phyloP scores from a whole-genome alignment of 2,329 filamentous ascomycete genomes.

The Hypoxylon sp. region DNA sequence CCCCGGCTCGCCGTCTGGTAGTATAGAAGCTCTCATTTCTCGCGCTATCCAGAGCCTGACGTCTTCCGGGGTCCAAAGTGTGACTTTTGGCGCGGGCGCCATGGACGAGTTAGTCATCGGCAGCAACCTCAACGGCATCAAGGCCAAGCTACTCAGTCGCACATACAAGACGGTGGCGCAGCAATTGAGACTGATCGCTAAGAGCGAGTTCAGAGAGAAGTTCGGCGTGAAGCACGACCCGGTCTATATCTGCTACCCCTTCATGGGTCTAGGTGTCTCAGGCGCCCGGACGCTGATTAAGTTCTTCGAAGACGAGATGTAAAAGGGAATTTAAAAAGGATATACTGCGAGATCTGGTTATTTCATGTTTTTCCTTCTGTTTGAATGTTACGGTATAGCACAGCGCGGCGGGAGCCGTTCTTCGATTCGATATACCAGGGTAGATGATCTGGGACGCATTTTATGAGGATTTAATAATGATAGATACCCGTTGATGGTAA shows the following conservation, averaged over 20 bases:
- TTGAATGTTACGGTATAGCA: slow-evolving; percentile 10
- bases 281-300: slow-evolving; percentile 89
- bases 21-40: slow-evolving; percentile 84
- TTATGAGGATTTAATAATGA: slow-evolving; percentile 28
- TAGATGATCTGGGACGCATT: slow-evolving; percentile 34
- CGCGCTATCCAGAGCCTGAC: slow-evolving; percentile 68
- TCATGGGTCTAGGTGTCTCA: slow-evolving; percentile 84
- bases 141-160: slow-evolving; percentile 84
- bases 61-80: slow-evolving; percentile 71
- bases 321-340: slow-evolving; percentile 12
- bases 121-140: slow-evolving; percentile 83
- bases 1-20: slow-evolving; percentile 85
- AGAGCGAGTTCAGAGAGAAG: slow-evolving; percentile 92
- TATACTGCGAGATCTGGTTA: neutral
- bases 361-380: slow-evolving; percentile 9
- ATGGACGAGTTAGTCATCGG: slow-evolving; percentile 81
- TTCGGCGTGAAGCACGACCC: slow-evolving; percentile 87
- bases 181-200: slow-evolving; percentile 69
- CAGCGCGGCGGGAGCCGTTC: slow-evolving; percentile 1
- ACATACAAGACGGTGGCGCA: slow-evolving; percentile 77
- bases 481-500: slow-evolving; percentile 40
- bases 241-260: slow-evolving; percentile 91
- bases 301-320: slow-evolving; percentile 81
- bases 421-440: slow-evolving; percentile 33
- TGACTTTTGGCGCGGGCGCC: slow-evolving; percentile 92